phyloP scores from a whole-genome alignment of 148 eudicot genomes.

The Cornus kousa region DNA sequence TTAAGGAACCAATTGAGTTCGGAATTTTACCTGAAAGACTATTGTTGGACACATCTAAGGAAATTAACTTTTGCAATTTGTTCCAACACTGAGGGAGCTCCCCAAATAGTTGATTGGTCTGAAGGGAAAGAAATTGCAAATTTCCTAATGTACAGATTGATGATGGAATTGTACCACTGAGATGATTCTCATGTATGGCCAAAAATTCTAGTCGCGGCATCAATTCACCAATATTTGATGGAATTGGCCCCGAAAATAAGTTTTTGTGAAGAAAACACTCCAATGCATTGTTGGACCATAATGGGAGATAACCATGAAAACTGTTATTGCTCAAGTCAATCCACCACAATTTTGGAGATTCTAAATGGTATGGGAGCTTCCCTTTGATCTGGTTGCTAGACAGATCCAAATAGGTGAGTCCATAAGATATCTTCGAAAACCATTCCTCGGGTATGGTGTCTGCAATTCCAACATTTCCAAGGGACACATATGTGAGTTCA shows the following conservation, averaged over 20 bases:
- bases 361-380: no score
- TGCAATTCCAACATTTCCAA: no score
- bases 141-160: background rate
- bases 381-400: no score
- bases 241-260: background rate
- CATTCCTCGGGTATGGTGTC: background rate
- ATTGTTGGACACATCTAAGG: background rate
- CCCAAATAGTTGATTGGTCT: background rate
- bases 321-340: background rate
- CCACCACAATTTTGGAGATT: background rate
- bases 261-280: background rate
- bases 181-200: conserved; percentile 19
- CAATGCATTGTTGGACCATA: conserved; percentile 6
- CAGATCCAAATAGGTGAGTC: background rate
- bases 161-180: conserved; percentile 16
- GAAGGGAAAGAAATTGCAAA: conserved; percentile 18
- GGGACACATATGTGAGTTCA: no score
- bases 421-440: background rate
- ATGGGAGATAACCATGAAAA: background rate
- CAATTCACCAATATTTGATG: background rate
- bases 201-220: background rate
- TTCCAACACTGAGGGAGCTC: background rate
- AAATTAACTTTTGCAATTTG: background rate
- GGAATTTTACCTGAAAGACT: conserved; percentile 25
- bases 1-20: conserved; percentile 7